Base-by-base conservation (phyloP, 805 yeast genomes). In the Lipomyces spencermartinsiae region DNA sequence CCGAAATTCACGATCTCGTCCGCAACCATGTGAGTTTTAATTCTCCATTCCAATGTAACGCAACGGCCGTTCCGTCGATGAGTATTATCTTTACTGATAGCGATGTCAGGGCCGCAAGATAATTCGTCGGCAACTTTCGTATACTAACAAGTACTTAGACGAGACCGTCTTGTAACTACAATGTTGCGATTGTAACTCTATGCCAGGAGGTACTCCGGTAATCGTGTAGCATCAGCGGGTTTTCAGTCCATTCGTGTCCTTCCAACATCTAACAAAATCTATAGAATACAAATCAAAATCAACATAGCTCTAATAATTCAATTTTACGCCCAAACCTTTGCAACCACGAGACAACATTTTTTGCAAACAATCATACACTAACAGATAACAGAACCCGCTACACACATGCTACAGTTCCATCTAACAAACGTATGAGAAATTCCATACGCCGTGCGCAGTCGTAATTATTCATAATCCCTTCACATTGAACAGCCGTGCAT, bases 401-500 rank as follows among this genome's bases (percentile, higher is more conserved):
- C 9, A 14, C 39, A 46, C 62, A 59, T 19, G 43, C 33, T 14
- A 43, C 14, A 37, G 14, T 31, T 39, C 33, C 39, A 59, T 43
- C 33, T 14, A 25, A 19, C 16, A 25, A 39, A 37, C 22, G 56
- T 35, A n/a, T 10, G 14, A 14, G 12, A 59, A 43, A 59, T 19
- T 14, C 6, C 39, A 49, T 19, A 16, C 16, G 53, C 31, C 16
- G 31, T 37, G 39, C 53, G 39, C 6, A 37, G 19, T 14, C n/a
- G 33, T 29, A 31, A 5, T 12, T 29, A 37, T 59, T 60, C 39
- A 43, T 29, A 14, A 9, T n/a, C 59, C 25, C 12, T 62, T 56
- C 35, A 59, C 43, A 33, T 63, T 16, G 56, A 58, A 29, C 71
- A 67, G 22, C 65, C 69, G 35, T 68, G 4, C 71, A 68, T 68